Evolutionary conservation across 2,329 filamentous ascomycete species (phyloP).

Genomic region (Colletotrichum costaricense): DNA sequence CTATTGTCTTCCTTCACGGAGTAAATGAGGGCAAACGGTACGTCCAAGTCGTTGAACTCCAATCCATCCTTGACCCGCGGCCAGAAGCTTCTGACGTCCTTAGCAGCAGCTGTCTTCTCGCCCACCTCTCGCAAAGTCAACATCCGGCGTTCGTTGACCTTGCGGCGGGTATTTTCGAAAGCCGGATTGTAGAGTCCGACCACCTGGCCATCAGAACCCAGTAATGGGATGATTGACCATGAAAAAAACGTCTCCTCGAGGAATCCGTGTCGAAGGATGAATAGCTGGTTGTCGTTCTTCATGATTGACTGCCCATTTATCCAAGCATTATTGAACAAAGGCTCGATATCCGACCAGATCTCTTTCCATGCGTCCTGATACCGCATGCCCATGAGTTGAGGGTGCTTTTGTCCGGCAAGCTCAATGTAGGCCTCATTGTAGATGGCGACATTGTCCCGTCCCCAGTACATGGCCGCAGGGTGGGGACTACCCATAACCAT

Average conservation of each 20-base stretch:
- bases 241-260: constrained; percentile 86
- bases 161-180: constrained; percentile 83
- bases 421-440: constrained; percentile 81
- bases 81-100: constrained; percentile 81
- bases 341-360: constrained; percentile 78
- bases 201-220: constrained; percentile 79
- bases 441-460: constrained; percentile 72
- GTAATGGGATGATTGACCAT: constrained; percentile 83
- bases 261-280: constrained; percentile 75
- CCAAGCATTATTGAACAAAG: constrained; percentile 75
- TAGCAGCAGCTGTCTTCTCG: constrained; percentile 78
- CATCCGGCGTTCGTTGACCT: constrained; percentile 84
- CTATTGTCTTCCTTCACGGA: constrained; percentile 74
- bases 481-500: constrained; percentile 84
- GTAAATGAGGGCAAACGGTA: constrained; percentile 82
- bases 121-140: constrained; percentile 81
- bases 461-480: constrained; percentile 84
- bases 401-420: constrained; percentile 82
- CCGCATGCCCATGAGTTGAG: constrained; percentile 77
- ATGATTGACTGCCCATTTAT: constrained; percentile 81
- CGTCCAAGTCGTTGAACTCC: constrained; percentile 79
- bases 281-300: constrained; percentile 85
- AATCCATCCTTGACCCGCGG: constrained; percentile 74
- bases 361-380: constrained; percentile 79
- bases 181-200: constrained; percentile 83